Evolutionary conservation across 208 protist species (phyloP).

Genomic region (Tetramitus jugosus): DNA sequence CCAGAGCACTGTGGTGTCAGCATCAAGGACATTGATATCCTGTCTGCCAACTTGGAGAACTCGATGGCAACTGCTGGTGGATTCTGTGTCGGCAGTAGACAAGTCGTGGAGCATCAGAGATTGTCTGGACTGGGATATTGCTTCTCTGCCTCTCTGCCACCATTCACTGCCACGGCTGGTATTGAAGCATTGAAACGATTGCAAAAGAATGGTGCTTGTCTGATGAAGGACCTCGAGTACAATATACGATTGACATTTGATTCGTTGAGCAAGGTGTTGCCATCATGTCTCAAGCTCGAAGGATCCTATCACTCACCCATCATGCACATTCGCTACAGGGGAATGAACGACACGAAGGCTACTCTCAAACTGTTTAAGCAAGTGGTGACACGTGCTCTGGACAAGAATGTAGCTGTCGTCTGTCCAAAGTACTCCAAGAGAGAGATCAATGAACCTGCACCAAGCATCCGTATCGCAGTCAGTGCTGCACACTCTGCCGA

Average conservation of each 20-base stretch:
- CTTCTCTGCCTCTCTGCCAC: slow-evolving; percentile 91
- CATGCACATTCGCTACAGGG: not conserved
- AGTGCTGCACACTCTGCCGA: not conserved
- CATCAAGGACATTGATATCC: slow-evolving; percentile 64
- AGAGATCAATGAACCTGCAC: not conserved
- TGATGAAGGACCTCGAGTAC: not conserved
- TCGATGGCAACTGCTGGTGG: slow-evolving; percentile 80
- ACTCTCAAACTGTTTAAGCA: not conserved
- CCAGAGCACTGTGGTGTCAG: slow-evolving; percentile 80
- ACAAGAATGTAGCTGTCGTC: not conserved
- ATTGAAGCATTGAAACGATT: slow-evolving; percentile 62
- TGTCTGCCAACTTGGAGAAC: slow-evolving; percentile 70
- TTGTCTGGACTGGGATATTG: slow-evolving; percentile 81
- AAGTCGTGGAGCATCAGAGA: slow-evolving; percentile 84
- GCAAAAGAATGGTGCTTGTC: slow-evolving; percentile 37
- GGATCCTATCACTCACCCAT: not conserved
- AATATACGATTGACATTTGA: not conserved
- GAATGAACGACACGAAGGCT: not conserved
- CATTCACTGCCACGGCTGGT: slow-evolving; percentile 74
- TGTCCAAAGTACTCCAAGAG: not conserved
- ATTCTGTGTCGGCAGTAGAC: slow-evolving; percentile 74
- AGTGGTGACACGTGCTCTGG: not conserved
- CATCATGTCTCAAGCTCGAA: not conserved
- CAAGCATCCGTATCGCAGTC: not conserved
- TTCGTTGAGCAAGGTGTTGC: not conserved